Evolutionary conservation across 176 grass and related monocot species (phyloP), one percentile per base, ranked within the genome.

Genomic region (Triticum urartu): DNA sequence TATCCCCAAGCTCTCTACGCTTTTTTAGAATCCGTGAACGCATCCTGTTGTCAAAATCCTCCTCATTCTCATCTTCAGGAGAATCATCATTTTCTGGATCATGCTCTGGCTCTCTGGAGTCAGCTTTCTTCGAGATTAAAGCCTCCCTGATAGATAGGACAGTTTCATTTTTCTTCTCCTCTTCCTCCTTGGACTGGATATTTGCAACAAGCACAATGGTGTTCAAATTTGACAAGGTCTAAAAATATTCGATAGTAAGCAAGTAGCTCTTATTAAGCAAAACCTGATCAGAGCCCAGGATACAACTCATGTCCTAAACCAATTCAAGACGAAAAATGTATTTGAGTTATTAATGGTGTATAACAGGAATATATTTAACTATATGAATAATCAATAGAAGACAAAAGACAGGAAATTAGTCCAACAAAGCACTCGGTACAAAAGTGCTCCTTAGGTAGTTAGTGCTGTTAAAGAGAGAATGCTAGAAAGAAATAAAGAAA

Each of bases 21-120:
- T 98, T 98, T 89, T 80, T 91, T 63, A 94, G 83, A 85, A 98
- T 94, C 88, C 91, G 92, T 11, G 87, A 91, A 17, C 94, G 92
- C 97, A 98, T 98, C 58, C 86, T 90, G 61, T 92, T 90, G 89
- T 98, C 97, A 83, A 98, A 95, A 75, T 92, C 90, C 24, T 86
- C 84, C 58, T 94, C 97, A 48, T 95, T 93, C 22, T 91, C 95
- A 2, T 95, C 88, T 50, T 94, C 75, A 79, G 86, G 77, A 87
- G 86, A 85, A 87, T 90, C 86, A 85, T 94, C 59, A 67, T 61
- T 85, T 77, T 87, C 84, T 32, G 15, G 28, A 91, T 78, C 77
- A 75, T 79, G 12, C 35, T 91, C 84, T 33, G 12, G 22, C 62
- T 86, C 89, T 85, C 72, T 88, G 50, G 68, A 82, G 20, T 94